phyloP scores from a whole-genome alignment of 164 flowering plant genomes.

The Chimonanthus salicifolius region DNA sequence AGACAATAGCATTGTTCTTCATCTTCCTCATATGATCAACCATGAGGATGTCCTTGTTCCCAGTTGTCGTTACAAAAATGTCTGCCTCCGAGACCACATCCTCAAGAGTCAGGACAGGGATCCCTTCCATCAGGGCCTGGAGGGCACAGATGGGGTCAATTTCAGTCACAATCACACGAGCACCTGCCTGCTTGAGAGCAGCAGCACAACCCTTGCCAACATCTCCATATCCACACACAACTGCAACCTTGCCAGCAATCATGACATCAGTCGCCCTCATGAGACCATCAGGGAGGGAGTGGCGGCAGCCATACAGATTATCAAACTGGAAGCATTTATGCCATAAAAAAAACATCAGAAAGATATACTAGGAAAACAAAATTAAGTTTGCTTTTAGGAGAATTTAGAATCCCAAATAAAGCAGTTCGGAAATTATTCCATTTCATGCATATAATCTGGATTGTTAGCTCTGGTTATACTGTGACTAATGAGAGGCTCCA shows the following conservation, averaged over 20 bases:
- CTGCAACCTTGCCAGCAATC: constrained; percentile 27
- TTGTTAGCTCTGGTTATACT: neutral
- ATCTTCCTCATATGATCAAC: constrained; percentile 31
- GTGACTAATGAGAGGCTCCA: neutral
- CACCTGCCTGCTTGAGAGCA: constrained; percentile 25
- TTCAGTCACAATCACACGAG: constrained; percentile 31
- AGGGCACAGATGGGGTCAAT: constrained; percentile 38
- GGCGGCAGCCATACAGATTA: constrained; percentile 26
- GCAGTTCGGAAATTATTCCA: neutral
- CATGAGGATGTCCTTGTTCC: constrained; percentile 36
- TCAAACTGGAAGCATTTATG: constrained; percentile 11
- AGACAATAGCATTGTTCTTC: constrained; percentile 40
- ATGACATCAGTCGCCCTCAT: constrained; percentile 27
- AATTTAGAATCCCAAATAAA: neutral
- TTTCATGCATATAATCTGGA: neutral
- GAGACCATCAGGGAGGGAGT: constrained; percentile 26
- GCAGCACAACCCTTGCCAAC: constrained; percentile 29
- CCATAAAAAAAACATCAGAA: neutral
- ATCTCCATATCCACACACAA: constrained; percentile 25
- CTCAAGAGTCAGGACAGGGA: constrained; percentile 26
- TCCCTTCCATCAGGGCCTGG: constrained; percentile 34
- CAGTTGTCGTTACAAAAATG: constrained; percentile 29
- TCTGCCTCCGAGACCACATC: constrained; percentile 24
- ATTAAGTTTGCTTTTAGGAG: neutral
- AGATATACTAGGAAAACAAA: neutral